These are phyloP conservation scores for Falciphora oryzae DNA, from an alignment of 2,329 filamentous ascomycete genomes.

Conservation along the genomic window DNA sequence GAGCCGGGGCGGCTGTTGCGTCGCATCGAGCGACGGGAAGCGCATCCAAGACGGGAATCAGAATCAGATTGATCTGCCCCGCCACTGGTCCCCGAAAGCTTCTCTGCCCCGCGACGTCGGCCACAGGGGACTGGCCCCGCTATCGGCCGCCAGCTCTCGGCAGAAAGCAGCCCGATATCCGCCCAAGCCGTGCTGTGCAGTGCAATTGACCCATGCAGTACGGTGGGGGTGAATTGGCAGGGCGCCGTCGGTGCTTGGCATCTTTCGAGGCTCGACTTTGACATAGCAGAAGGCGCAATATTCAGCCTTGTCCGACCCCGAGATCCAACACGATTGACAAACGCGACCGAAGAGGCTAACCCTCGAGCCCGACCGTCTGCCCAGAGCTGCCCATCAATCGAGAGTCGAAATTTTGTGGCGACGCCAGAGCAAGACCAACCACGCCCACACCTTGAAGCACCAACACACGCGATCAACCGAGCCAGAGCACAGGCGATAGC, in stretches of 20 bases:
- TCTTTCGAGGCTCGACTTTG: no score
- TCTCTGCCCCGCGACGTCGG: not conserved
- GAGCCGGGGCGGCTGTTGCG: not conserved
- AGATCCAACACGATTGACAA: not conserved
- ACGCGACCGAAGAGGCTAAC: not conserved
- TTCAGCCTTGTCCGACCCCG: no score
- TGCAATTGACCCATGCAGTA: no score
- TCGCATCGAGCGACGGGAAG: not conserved
- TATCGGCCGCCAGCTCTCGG: not conserved
- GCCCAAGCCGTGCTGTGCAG: not conserved
- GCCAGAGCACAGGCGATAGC: not conserved
- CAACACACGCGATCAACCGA: no score
- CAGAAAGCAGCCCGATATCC: conserved; percentile 1
- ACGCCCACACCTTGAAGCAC: no score
- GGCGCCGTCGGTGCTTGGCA: no score
- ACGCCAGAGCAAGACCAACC: no score
- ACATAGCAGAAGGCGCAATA: no score
- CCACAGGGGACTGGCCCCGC: not conserved
- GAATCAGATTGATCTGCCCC: not conserved
- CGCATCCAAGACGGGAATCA: not conserved
- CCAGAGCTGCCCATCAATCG: no score
- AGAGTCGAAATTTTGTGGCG: no score
- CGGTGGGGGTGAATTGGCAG: not conserved
- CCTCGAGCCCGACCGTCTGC: not conserved
- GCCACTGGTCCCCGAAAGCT: not conserved